These are phyloP conservation scores for Aspergillus sclerotiicarbonarius DNA, from an alignment of 495 filamentous ascomycete genomes.

Conservation along the genomic window DNA sequence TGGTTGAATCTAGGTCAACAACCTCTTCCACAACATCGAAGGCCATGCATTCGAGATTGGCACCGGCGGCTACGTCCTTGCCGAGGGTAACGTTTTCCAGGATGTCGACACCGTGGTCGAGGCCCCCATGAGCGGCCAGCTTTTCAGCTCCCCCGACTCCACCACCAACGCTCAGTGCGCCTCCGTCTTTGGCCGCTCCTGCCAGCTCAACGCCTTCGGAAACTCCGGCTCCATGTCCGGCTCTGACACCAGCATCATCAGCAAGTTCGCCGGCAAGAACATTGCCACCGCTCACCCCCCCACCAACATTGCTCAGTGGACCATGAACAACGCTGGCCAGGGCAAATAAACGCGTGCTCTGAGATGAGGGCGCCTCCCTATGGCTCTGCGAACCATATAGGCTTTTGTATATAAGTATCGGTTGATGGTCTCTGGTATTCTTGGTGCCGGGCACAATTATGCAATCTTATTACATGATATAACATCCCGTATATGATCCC, in stretches of 20 bases:
- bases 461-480: no score
- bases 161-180: constrained; percentile 38
- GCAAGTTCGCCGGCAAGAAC: constrained; percentile 51
- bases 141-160: constrained; percentile 41
- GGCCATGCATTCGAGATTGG: constrained; percentile 58
- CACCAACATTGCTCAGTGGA: constrained; percentile 24
- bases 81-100: constrained; percentile 62
- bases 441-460: no score
- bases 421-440: no score
- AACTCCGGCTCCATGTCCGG: constrained; percentile 38
- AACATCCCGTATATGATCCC: no score
- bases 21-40: constrained; percentile 54
- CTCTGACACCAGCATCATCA: constrained; percentile 41
- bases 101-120: constrained; percentile 38
- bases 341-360: not conserved
- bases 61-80: constrained; percentile 49
- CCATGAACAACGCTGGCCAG: constrained; percentile 5
- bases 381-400: no score
- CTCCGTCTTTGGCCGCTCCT: constrained; percentile 42
- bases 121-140: constrained; percentile 31
- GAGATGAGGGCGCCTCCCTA: no score
- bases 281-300: constrained; percentile 41
- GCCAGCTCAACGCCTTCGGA: constrained; percentile 47
- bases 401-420: no score
- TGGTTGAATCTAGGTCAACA: constrained; percentile 45